Evolutionary conservation across 805 yeast species (phyloP).

Genomic region (Saturnispora gosingensis): DNA sequence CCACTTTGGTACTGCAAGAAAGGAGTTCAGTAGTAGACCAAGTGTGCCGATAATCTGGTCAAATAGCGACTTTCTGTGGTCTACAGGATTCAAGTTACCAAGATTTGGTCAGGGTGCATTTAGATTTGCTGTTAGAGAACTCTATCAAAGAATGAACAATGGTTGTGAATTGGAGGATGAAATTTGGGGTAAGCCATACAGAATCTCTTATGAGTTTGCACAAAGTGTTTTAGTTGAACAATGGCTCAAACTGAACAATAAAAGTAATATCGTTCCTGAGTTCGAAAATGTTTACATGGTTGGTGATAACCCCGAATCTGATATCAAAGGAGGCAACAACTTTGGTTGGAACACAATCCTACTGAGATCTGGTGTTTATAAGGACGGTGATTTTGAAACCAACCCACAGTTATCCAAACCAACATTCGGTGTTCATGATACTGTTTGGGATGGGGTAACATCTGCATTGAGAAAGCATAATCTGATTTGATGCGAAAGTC

Average conservation of each 20-base stretch:
- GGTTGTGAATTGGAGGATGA: conserved; percentile 40
- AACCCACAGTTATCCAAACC: conserved; percentile 31
- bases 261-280: conserved; percentile 31
- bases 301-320: conserved; percentile 94
- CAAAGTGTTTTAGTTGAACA: conserved; percentile 49
- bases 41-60: conserved; percentile 61
- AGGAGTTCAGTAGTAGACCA: conserved; percentile 33
- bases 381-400: conserved; percentile 42
- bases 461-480: conserved; percentile 14
- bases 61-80: conserved; percentile 86
- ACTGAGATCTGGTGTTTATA: conserved; percentile 81
- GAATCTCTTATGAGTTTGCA: conserved; percentile 73
- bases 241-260: conserved; percentile 31
- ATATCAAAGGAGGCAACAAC: conserved; percentile 78
- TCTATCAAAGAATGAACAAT: conserved; percentile 35
- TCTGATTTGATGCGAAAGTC: not conserved
- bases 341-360: conserved; percentile 86
- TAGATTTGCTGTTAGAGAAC: conserved; percentile 48
- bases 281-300: conserved; percentile 76
- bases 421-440: conserved; percentile 38
- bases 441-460: conserved; percentile 38
- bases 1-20: conserved; percentile 52
- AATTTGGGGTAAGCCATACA: conserved; percentile 74
- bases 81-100: conserved; percentile 67
- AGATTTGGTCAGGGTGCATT: conserved; percentile 91